Evolutionary conservation across 305 asterid species (phyloP).

Genomic region (Fraxinus latifolia): DNA sequence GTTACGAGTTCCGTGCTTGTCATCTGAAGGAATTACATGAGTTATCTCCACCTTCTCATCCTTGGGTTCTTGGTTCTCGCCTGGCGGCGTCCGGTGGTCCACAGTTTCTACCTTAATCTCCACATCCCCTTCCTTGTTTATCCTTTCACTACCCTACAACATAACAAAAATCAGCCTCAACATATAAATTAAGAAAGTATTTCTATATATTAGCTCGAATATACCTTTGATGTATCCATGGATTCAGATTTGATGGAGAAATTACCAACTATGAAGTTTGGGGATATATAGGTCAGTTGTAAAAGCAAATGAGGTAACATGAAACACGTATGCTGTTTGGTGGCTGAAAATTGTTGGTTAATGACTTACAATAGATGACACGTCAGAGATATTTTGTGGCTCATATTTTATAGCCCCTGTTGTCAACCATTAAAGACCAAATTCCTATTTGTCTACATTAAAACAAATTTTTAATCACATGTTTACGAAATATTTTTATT

Average conservation of each 20-base stretch:
- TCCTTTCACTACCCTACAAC: conserved; percentile 30
- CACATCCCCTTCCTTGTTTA: conserved; percentile 33
- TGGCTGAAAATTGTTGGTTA: background rate
- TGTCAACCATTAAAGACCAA: too few relatives aligned
- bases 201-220: background rate
- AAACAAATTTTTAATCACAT: too few relatives aligned
- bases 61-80: conserved; percentile 26
- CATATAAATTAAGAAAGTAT: background rate
- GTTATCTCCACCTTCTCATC: conserved; percentile 40
- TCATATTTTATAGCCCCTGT: too few relatives aligned
- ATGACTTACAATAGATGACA: background rate
- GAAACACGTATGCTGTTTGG: background rate
- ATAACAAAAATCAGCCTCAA: background rate
- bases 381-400: background rate
- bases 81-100: conserved; percentile 38
- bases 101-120: conserved; percentile 43
- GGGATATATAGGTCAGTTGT: background rate
- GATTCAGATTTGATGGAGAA: background rate
- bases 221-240: conserved; percentile 36
- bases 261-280: background rate
- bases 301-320: background rate
- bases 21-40: conserved; percentile 27
- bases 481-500: too few relatives aligned
- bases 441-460: too few relatives aligned
- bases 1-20: conserved; percentile 5